A percentile compares a stretch with the other conserved stretches of the same genome.
Evolutionary conservation across 2,329 filamentous ascomycete genomes (phyloP).

Genomic region (Exophiala mesophila): DNA sequence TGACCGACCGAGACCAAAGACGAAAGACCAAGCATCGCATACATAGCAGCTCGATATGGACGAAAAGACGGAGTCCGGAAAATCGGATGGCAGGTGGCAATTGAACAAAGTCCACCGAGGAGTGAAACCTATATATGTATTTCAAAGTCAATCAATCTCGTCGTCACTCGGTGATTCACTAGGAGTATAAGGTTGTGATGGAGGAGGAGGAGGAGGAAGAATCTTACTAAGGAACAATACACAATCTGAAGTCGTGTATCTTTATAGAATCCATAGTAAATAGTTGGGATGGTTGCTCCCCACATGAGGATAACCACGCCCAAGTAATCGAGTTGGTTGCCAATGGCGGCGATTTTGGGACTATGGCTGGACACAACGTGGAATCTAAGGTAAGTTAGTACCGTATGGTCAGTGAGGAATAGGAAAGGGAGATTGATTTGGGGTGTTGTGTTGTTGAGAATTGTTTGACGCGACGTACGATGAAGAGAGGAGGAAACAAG

Average conservation of each 20-base stretch:
- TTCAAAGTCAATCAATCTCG: no score
- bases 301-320: conserved; percentile 60
- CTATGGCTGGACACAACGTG: conserved; percentile 55
- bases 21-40: not conserved
- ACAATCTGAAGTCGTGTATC: conserved; percentile 29
- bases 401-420: no score
- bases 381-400: conserved; percentile 37
- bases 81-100: not conserved
- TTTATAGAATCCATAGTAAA: conserved; percentile 53
- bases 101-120: not conserved
- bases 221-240: conserved; percentile 30
- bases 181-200: no score
- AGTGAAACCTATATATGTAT: conserved; percentile 3
- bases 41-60: not conserved
- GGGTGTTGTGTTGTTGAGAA: no score
- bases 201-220: no score
- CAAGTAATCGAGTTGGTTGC: conserved; percentile 57
- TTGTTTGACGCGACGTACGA: no score
- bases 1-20: conserved; percentile 1
- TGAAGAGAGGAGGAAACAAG: conserved; percentile 45
- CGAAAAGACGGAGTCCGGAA: conserved; percentile 1
- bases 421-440: no score
- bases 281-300: conserved; percentile 54
- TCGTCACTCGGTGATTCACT: no score
- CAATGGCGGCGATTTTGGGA: conserved; percentile 44